Percentiles rank a stretch among this genome's conserved stretches.
phyloP scores from a whole-genome alignment of 768 basidiomycete genomes.

The Trametes punicea region DNA sequence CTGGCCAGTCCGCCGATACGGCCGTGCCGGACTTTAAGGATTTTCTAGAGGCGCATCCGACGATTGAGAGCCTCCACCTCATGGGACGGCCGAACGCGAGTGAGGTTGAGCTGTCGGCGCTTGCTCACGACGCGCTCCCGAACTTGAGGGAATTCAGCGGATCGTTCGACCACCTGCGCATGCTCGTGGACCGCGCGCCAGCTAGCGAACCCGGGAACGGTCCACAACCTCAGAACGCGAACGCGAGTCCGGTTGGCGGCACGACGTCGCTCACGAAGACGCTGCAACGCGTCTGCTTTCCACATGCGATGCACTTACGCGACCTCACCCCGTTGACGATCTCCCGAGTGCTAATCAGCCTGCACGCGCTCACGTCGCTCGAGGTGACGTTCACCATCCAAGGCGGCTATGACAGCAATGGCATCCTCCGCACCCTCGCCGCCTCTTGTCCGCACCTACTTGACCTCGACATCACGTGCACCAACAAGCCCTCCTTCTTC shows the following conservation, averaged over 20 bases:
- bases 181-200: conserved; percentile 38
- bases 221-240: conserved; percentile 6
- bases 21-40: conserved; percentile 54
- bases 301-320: conserved; percentile 63
- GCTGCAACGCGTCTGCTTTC: conserved; percentile 56
- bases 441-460: conserved; percentile 61
- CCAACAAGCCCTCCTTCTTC: conserved; percentile 68
- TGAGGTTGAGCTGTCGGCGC: conserved; percentile 48
- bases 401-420: conserved; percentile 66
- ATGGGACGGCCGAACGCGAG: conserved; percentile 40
- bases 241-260: conserved; percentile 25
- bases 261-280: conserved; percentile 30
- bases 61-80: conserved; percentile 33
- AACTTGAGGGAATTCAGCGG: conserved; percentile 60
- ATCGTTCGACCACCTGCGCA: conserved; percentile 63
- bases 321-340: conserved; percentile 64
- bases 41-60: conserved; percentile 66
- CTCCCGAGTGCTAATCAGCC: conserved; percentile 53
- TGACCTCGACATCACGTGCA: conserved; percentile 63
- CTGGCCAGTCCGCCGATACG: conserved; percentile 26
- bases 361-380: conserved; percentile 54
- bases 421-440: conserved; percentile 63
- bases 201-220: background rate
- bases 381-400: conserved; percentile 67
- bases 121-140: conserved; percentile 46